phyloP scores from a whole-genome alignment of 768 basidiomycete species.

The Xerocomus potaroensis region DNA sequence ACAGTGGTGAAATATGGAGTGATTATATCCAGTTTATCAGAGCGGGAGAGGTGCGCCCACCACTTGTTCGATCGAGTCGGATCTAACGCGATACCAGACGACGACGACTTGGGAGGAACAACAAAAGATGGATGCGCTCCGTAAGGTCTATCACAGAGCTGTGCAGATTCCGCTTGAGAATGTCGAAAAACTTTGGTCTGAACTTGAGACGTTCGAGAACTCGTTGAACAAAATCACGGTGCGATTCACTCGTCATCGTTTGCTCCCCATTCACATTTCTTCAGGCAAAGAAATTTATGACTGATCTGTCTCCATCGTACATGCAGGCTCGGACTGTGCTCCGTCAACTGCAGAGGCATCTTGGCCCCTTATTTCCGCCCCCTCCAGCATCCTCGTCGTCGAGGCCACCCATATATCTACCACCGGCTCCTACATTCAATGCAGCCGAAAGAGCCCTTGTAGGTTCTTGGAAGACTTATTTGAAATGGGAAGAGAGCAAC shows the following conservation, averaged over 20 bases:
- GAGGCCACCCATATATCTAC: slow-evolving; percentile 52
- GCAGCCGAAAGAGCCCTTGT: slow-evolving; percentile 67
- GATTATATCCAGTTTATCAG: slow-evolving; percentile 92
- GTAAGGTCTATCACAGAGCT: slow-evolving; percentile 90
- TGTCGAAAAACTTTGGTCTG: slow-evolving; percentile 89
- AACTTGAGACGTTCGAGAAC: slow-evolving; percentile 90
- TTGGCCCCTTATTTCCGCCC: slow-evolving; percentile 56
- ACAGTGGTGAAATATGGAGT: slow-evolving; percentile 88
- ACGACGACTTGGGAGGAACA: slow-evolving; percentile 92
- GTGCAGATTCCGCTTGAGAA: slow-evolving; percentile 94
- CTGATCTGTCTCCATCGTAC: slow-evolving; percentile 86
- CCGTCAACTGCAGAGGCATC: slow-evolving; percentile 73
- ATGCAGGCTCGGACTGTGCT: slow-evolving; percentile 93
- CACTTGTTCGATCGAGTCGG: background rate
- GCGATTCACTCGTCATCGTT: slow-evolving; percentile 14
- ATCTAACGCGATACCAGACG: slow-evolving; percentile 36
- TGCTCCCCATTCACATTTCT: slow-evolving; percentile 8
- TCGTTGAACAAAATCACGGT: slow-evolving; percentile 84
- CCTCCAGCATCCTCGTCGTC: slow-evolving; percentile 39
- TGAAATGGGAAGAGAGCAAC: slow-evolving; percentile 95
- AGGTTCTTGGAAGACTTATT: slow-evolving; percentile 86
- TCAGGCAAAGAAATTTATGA: slow-evolving; percentile 92
- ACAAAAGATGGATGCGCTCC: slow-evolving; percentile 89
- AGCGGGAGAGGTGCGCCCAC: slow-evolving; percentile 60
- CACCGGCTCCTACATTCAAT: slow-evolving; percentile 69